Evolutionary conservation across 306 rosid genomes (phyloP), one percentile per base, ranked within the genome.

Genomic region (Alnus rubra): DNA sequence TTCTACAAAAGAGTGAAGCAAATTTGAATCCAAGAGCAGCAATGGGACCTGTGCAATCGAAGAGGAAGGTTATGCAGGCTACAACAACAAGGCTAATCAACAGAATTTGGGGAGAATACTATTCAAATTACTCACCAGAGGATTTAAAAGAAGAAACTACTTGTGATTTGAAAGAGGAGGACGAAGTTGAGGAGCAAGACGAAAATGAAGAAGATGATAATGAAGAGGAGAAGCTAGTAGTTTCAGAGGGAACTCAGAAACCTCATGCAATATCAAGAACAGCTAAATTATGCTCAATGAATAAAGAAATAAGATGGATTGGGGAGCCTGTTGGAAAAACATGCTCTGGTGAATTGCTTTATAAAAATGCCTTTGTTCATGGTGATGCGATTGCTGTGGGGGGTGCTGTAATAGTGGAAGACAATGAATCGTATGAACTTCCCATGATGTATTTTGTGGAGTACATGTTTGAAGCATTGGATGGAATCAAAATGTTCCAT

Each of bases 21-120:
- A 95, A 93, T 83, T 76, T 95, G 79, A 95, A 95, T 84, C 99
- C 99, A 13, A 88, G 97, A 86, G 96, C 96, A 53, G 84, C 90
- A 28, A 89, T 91, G 82, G 90, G 80, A 74, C 82, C 96, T 82
- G n/a, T 86, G 79, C 88, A 78, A 62, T 93, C 96, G 75, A 83
- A 87, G 79, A 88, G 88, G 79, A 91, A 91, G 82, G 94, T 93
- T 49, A 95, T 95, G 98, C 91, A 91, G 82, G 98, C 98, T 30
- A 92, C 98, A 7, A 90, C 98, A 44, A 95, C 98, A 6, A 90
- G 73, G 81, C 80, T 92, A 80, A 91, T 95, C 74, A 95, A 91
- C 77, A 90, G 90, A 78, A 89, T 95, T 42, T 95, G 98, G 98
- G 96, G 96, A 37, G 98, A 92, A 78, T 95, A 88, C 81, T 95